phyloP scores from a whole-genome alignment of 2,329 filamentous ascomycete species.

The Samsoniella hepiali region DNA sequence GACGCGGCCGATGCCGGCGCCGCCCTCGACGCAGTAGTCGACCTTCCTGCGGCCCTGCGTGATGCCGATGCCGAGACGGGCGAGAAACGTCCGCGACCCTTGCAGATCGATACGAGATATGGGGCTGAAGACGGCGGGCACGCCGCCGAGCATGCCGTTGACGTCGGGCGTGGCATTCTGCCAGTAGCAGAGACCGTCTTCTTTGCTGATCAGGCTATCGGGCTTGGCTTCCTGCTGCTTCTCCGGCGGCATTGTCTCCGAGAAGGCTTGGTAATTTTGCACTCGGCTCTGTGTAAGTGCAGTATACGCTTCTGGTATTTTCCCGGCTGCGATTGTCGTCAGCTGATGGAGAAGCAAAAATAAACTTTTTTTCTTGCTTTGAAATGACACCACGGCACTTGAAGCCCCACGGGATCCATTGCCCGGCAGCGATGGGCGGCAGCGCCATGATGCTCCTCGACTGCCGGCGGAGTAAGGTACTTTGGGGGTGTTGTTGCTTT shows the following conservation, averaged over 20 bases:
- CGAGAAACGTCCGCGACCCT: constrained; percentile 66
- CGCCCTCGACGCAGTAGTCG: constrained; percentile 34
- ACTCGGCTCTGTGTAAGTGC: too few relatives aligned
- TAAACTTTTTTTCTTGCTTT: too few relatives aligned
- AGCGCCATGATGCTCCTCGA: too few relatives aligned
- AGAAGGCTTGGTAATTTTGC: too few relatives aligned
- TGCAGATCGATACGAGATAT: constrained; percentile 65
- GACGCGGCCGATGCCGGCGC: constrained; percentile 71
- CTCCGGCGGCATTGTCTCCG: background rate
- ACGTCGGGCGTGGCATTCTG: constrained; percentile 41
- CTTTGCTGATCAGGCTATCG: constrained; percentile 7
- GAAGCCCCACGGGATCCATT: too few relatives aligned
- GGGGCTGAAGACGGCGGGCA: constrained; percentile 30
- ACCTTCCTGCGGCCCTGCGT: constrained; percentile 33
- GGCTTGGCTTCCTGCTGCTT: background rate
- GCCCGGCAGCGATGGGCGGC: too few relatives aligned
- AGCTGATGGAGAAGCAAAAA: too few relatives aligned
- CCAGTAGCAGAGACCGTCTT: constrained; percentile 41
- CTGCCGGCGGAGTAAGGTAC: too few relatives aligned
- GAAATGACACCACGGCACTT: too few relatives aligned
- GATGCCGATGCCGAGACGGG: constrained; percentile 54
- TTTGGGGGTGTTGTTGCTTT: too few relatives aligned
- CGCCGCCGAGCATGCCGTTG: constrained; percentile 75
- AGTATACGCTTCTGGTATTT: too few relatives aligned
- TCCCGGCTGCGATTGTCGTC: too few relatives aligned